Conservation (phyloP, 1,284 basidiomycete species). For the Bondarzewia mesenterica region DNA sequence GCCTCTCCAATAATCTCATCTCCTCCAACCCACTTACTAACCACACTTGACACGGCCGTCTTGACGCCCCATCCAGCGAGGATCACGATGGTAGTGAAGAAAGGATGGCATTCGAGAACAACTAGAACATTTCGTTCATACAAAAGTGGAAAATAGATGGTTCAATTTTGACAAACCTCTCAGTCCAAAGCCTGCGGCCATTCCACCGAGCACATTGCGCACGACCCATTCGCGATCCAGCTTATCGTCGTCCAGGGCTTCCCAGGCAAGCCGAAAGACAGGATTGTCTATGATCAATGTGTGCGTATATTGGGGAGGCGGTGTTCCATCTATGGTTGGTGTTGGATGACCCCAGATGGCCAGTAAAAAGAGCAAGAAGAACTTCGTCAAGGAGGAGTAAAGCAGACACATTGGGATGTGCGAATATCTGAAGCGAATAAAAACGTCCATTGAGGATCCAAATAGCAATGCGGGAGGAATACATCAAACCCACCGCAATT, state of each 20-base stretch:
- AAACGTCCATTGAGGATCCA: background rate
- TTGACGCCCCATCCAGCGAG: slow-evolving; percentile 73
- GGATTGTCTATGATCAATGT: slow-evolving; percentile 19
- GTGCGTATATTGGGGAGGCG: slow-evolving; percentile 18
- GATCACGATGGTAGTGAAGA: slow-evolving; percentile 73
- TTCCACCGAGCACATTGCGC: slow-evolving; percentile 76
- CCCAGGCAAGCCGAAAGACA: slow-evolving; percentile 30
- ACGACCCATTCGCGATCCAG: slow-evolving; percentile 82
- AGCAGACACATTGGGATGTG: slow-evolving; percentile 76
- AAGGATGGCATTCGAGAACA: slow-evolving; percentile 66
- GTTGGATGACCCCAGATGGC: slow-evolving; percentile 70
- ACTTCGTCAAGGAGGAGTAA: slow-evolving; percentile 83
- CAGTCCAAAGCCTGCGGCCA: slow-evolving; percentile 70
- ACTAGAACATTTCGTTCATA: slow-evolving; percentile 38
- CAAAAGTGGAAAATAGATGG: background rate
- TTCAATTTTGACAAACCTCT: slow-evolving; percentile 42
- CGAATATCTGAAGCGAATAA: slow-evolving; percentile 42
- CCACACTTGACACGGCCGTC: slow-evolving; percentile 49
- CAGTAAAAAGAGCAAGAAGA: slow-evolving; percentile 77
- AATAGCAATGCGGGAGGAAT: background rate
- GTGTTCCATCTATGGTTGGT: background rate
- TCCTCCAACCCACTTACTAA: slow-evolving; percentile 55
- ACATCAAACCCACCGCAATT: slow-evolving; percentile 49
- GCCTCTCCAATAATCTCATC: slow-evolving; percentile 42
- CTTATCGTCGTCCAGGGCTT: slow-evolving; percentile 54